Percentiles rank a stretch among this genome's conserved stretches.
Evolutionary conservation across 805 yeast species (phyloP).

Genomic region (Starmera caribaea): DNA sequence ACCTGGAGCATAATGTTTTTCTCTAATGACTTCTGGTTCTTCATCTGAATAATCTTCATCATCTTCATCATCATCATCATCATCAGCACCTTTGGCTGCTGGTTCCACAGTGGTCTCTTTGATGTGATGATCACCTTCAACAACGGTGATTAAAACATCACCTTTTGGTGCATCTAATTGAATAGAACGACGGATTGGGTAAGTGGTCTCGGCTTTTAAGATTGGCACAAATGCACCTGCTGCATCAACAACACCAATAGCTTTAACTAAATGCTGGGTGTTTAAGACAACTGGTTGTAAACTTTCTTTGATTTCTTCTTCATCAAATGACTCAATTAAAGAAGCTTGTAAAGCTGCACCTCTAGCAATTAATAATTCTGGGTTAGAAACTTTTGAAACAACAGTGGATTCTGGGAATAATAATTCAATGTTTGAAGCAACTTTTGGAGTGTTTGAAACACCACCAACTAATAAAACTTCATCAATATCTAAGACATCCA

Average conservation of each 20-base stretch:
- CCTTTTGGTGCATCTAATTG: slow-evolving; percentile 52
- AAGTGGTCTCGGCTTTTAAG: slow-evolving; percentile 75
- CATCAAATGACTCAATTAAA: slow-evolving; percentile 69
- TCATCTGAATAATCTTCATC: slow-evolving; percentile 57
- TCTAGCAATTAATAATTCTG: slow-evolving; percentile 81
- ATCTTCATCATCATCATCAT: slow-evolving; percentile 41
- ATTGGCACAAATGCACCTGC: slow-evolving; percentile 67
- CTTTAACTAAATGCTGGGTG: slow-evolving; percentile 77
- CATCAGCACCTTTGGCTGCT: slow-evolving; percentile 42
- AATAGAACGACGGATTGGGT: slow-evolving; percentile 76
- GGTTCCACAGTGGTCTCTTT: slow-evolving; percentile 74
- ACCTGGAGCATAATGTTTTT: slow-evolving; percentile 65
- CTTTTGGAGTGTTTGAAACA: slow-evolving; percentile 83
- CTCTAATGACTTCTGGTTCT: slow-evolving; percentile 82
- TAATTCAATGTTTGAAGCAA: slow-evolving; percentile 62
- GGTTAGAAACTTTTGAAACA: slow-evolving; percentile 70
- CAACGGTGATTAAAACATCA: slow-evolving; percentile 59
- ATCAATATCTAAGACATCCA: slow-evolving; percentile 79
- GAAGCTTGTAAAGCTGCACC: slow-evolving; percentile 98
- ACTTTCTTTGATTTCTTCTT: slow-evolving; percentile 72
- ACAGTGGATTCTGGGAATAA: slow-evolving; percentile 75
- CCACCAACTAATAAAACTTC: slow-evolving; percentile 94
- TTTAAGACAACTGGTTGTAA: slow-evolving; percentile 75
- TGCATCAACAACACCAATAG: slow-evolving; percentile 76
- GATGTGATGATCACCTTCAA: slow-evolving; percentile 78